Evolutionary conservation across 2,329 filamentous ascomycete genomes (phyloP).

Genomic region (Uncinocarpus reesii): DNA sequence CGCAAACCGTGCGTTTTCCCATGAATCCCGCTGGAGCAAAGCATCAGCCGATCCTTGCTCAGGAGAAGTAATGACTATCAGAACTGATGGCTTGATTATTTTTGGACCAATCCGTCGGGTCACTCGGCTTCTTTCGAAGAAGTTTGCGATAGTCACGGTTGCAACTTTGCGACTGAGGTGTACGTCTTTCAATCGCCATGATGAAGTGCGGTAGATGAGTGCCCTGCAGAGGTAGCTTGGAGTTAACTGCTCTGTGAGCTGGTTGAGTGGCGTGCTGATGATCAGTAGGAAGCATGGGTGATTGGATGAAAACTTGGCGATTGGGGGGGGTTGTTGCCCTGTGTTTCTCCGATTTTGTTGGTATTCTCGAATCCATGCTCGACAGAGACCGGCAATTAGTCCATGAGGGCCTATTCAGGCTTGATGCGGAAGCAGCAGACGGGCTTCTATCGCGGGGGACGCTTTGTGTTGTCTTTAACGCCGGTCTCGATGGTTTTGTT

Average conservation of each 20-base stretch:
- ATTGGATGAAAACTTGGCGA: not conserved
- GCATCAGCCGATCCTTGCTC: too few species aligned
- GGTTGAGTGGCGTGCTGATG: not conserved
- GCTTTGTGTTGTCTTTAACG: not conserved
- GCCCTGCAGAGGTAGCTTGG: not conserved
- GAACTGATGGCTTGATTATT: not conserved
- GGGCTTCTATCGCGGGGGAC: not conserved
- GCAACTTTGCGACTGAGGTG: not conserved
- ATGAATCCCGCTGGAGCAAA: not conserved
- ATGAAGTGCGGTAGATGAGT: not conserved
- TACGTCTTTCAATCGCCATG: slow-evolving; percentile 1
- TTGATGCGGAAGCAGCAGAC: not conserved
- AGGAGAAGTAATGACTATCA: too few species aligned
- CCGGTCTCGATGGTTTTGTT: not conserved
- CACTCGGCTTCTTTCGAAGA: not conserved
- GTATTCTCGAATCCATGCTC: not conserved
- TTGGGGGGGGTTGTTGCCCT: not conserved
- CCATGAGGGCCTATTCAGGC: not conserved
- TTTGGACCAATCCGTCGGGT: not conserved
- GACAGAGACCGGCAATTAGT: not conserved
- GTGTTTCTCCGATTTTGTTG: not conserved
- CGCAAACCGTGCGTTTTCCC: too few species aligned
- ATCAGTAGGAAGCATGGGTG: not conserved
- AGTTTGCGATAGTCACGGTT: not conserved
- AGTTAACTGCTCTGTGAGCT: not conserved